Base-by-base conservation (phyloP, 352 stramenopile species). In the Ophiocytium majus region DNA sequence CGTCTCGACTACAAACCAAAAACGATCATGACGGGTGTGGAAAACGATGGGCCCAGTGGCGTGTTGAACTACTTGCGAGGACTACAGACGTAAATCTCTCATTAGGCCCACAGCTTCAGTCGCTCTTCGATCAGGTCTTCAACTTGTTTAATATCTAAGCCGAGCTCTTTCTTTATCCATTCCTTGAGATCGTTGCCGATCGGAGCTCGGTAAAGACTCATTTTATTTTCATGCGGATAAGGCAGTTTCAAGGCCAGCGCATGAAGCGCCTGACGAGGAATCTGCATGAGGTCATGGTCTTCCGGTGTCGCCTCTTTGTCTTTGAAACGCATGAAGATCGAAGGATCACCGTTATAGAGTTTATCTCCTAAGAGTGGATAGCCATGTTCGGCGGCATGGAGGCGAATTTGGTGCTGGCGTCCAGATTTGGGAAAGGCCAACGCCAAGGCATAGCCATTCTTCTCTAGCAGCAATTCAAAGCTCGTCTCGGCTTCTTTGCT, bases 321-420 rank as follows among this genome's bases (percentile, higher is more conserved):
- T 28, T 71, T 71, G 57, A 71, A 71, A 71, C 57, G 57, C 57
- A 71, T 71, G 57, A 71, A 71, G 57, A 71, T 28, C 23, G 19
- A 23, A 23, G 57, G 57, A 71, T 71, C 57, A 71, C 57, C 57
- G 28, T 71, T 71, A 28, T 71, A 71, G 57, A 71, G 57, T 28
- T 71, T 71, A 71, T 71, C 57, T 71, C 57, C 57, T 28, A 71
- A 28, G 28, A 71, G 57, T 71, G 57, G 57, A 71, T 71, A 71
- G 23, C 57, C 57, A 71, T 71, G 57, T 23, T 23, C 57, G 57
- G 57, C 57, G 28, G 57, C 57, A 28, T 71, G 57, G 28, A 71
- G 19, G 23, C 57, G 57, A 71, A 71, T 71, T 28, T 71, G 57
- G 57, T 71, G 57, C 57, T 71, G 57, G 23, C 57, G 23, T 71